Conservation (phyloP, 441 rosid species). For the Bruguiera hainesii region DNA sequence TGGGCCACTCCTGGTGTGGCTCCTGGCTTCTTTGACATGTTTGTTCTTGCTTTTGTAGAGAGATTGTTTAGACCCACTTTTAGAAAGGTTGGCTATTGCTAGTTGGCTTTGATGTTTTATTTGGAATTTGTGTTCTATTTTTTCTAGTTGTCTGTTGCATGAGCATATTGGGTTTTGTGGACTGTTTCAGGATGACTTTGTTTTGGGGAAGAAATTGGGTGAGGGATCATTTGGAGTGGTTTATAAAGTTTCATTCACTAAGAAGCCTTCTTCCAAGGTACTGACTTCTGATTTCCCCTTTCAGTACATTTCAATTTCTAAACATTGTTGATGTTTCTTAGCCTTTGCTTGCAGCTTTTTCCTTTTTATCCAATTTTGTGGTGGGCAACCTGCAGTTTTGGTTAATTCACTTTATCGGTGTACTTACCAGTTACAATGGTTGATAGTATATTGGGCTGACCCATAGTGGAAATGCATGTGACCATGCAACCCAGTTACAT, state of each 20-base stretch:
- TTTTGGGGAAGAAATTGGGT: conserved; percentile 90
- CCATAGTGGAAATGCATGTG: background rate
- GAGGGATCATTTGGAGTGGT: conserved; percentile 96
- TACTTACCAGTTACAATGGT: background rate
- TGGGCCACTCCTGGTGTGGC: conserved; percentile 99
- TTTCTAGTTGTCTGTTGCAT: conserved; percentile 10
- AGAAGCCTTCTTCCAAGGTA: conserved; percentile 68
- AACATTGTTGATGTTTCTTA: background rate
- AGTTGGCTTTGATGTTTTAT: background rate
- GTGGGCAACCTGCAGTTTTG: too few relatives aligned
- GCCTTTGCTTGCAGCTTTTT: background rate
- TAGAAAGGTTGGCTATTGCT: conserved; percentile 46
- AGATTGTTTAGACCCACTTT: conserved; percentile 69
- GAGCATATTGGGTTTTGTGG: conserved; percentile 25
- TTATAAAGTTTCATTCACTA: conserved; percentile 57
- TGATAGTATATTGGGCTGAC: background rate
- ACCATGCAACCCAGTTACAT: background rate
- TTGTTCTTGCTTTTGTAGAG: conserved; percentile 87
- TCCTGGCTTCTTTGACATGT: conserved; percentile 96
- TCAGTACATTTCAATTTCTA: background rate
- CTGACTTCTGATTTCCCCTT: conserved; percentile 1
- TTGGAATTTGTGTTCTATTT: conserved; percentile 8
- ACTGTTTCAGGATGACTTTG: conserved; percentile 73
- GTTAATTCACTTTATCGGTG: too few relatives aligned
- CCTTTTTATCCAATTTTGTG: background rate